phyloP scores from a whole-genome alignment of 2,329 filamentous ascomycete genomes.

The Fusarium sulawesiense region DNA sequence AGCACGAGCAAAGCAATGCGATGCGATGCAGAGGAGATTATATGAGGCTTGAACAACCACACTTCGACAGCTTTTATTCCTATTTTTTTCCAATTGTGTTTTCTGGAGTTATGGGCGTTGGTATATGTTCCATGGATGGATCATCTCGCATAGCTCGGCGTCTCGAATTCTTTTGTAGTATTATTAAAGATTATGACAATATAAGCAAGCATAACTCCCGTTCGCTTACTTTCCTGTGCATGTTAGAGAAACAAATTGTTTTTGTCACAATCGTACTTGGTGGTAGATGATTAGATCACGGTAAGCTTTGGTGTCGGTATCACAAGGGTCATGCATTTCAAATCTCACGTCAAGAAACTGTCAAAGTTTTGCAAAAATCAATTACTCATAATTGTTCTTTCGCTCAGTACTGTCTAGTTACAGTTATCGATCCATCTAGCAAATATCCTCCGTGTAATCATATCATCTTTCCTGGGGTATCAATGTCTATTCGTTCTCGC shows the following conservation, averaged over 20 bases:
- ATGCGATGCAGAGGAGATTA: background rate
- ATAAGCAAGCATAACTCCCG: background rate
- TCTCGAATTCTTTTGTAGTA: background rate
- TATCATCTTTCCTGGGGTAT: background rate
- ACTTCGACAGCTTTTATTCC: background rate
- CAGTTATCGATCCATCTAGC: background rate
- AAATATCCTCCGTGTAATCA: background rate
- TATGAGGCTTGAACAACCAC: background rate
- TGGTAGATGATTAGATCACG: background rate
- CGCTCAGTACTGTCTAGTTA: background rate
- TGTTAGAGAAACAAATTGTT: background rate
- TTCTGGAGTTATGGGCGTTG: background rate
- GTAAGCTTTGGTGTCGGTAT: background rate
- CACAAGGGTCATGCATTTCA: background rate
- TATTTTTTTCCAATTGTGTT: background rate
- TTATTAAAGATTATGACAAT: background rate
- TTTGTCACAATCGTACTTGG: accelerated
- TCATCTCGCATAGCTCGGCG: background rate
- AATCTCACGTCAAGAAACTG: background rate
- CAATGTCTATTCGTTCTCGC: background rate
- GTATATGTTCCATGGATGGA: background rate
- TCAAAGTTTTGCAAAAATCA: background rate
- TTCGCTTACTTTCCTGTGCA: background rate
- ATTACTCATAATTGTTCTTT: background rate
- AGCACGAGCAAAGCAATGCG: background rate